Percentiles rank a stretch among this genome's conserved stretches.
These are phyloP conservation scores for Entonaema liquescens DNA, from an alignment of 495 filamentous ascomycete genomes.

Conservation along the genomic window DNA sequence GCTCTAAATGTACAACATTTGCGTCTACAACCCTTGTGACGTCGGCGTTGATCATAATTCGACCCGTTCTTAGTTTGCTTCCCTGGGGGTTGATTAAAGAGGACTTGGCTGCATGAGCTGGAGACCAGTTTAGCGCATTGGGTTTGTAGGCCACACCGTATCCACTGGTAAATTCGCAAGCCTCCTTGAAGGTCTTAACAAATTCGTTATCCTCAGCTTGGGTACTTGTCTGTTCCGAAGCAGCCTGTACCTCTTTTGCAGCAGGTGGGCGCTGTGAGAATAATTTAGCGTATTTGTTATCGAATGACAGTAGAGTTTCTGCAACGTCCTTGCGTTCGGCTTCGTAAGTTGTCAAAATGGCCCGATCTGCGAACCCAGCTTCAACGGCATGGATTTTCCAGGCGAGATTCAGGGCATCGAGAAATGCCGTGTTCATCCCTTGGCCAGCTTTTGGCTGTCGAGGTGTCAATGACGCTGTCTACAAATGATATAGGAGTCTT, in stretches of 20 bases:
- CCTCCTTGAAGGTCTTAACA: slow-evolving; percentile 72
- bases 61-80: slow-evolving; percentile 70
- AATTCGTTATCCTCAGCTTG: slow-evolving; percentile 69
- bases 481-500: slow-evolving; percentile 32
- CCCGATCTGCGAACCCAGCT: slow-evolving; percentile 64
- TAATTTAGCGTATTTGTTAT: slow-evolving; percentile 73
- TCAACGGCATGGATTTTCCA: slow-evolving; percentile 85
- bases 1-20: slow-evolving; percentile 86
- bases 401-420: slow-evolving; percentile 81
- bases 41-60: slow-evolving; percentile 75
- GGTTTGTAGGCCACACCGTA: slow-evolving; percentile 73
- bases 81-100: slow-evolving; percentile 69
- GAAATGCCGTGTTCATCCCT: slow-evolving; percentile 86
- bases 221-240: slow-evolving; percentile 44
- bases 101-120: slow-evolving; percentile 76
- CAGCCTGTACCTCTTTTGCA: slow-evolving; percentile 59
- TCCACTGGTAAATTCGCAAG: slow-evolving; percentile 75
- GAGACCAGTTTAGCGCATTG: slow-evolving; percentile 69
- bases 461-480: slow-evolving; percentile 4
- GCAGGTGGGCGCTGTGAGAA: slow-evolving; percentile 68
- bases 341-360: slow-evolving; percentile 75
- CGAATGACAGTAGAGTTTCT: slow-evolving; percentile 75
- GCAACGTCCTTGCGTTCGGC: slow-evolving; percentile 74
- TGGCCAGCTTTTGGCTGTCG: slow-evolving; percentile 78
- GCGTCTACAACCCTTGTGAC: slow-evolving; percentile 86